Percentiles rank a stretch among this genome's conserved stretches.
Evolutionary conservation across 345 rosid genomes (phyloP).

Genomic region (Salix brachista): DNA sequence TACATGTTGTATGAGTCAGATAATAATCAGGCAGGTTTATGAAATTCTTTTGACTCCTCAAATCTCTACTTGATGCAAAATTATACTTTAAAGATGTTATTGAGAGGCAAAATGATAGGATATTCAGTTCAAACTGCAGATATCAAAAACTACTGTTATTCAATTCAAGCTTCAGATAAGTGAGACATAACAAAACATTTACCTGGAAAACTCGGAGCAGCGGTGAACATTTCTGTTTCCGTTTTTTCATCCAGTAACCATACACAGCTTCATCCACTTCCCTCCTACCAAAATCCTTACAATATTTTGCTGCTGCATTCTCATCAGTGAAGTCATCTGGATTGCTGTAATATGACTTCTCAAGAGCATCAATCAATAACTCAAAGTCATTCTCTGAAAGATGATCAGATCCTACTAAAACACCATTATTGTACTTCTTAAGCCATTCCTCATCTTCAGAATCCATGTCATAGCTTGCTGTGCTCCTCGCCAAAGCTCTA

Average conservation of each 20-base stretch:
- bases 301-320: conserved; percentile 42
- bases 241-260: conserved; percentile 67
- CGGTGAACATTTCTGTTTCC: conserved; percentile 59
- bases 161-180: not conserved
- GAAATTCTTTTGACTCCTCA: not conserved
- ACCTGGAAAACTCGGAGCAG: conserved; percentile 89
- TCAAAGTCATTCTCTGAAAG: conserved; percentile 67
- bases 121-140: not conserved
- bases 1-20: no score
- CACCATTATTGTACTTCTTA: conserved; percentile 43
- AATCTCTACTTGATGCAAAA: not conserved
- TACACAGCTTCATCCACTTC: conserved; percentile 69
- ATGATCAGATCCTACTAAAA: conserved; percentile 25
- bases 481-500: conserved; percentile 64
- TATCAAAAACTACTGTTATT: not conserved
- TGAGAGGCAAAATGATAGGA: not conserved
- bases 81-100: no score
- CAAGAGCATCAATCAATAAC: conserved; percentile 83
- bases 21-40: not conserved
- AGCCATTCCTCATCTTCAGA: conserved; percentile 95
- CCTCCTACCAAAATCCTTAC: conserved; percentile 44
- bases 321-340: conserved; percentile 55
- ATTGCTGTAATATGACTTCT: conserved; percentile 57
- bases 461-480: conserved; percentile 82
- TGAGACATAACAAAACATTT: conserved; percentile 12